phyloP scores from a whole-genome alignment of 305 asterid species.

The Nicotiana rustica region DNA sequence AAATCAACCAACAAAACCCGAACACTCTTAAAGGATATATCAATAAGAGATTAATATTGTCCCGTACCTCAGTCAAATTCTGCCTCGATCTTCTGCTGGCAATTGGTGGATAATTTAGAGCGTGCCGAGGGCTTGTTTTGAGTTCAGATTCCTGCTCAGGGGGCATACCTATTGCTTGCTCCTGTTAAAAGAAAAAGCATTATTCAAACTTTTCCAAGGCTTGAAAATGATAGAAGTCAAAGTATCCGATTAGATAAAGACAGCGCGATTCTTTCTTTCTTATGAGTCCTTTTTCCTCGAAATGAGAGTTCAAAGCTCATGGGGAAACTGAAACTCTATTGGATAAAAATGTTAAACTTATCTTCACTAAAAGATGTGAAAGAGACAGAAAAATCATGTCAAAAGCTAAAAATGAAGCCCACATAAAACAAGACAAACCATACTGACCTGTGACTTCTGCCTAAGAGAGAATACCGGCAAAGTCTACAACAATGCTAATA shows the following conservation, averaged over 20 bases:
- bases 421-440: background rate
- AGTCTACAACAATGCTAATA: background rate
- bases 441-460: background rate
- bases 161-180: slow-evolving; percentile 32
- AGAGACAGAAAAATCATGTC: background rate
- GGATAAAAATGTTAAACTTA: background rate
- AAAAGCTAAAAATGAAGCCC: background rate
- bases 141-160: slow-evolving; percentile 36
- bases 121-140: slow-evolving; percentile 36
- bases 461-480: background rate
- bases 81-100: slow-evolving; percentile 47
- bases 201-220: slow-evolving; percentile 34
- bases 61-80: slow-evolving; percentile 56
- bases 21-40: slow-evolving; percentile 5
- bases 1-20: background rate
- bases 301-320: background rate
- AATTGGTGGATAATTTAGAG: slow-evolving; percentile 39
- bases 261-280: background rate
- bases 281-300: background rate
- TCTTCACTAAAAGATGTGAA: slow-evolving; percentile 10
- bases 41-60: background rate
- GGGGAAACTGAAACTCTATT: background rate
- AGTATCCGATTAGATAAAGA: background rate
- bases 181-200: slow-evolving; percentile 49
- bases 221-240: background rate